Evolutionary conservation across 257 asterid species (phyloP), one percentile per base, ranked within the genome.

Genomic region (Ilex aquifolium): DNA sequence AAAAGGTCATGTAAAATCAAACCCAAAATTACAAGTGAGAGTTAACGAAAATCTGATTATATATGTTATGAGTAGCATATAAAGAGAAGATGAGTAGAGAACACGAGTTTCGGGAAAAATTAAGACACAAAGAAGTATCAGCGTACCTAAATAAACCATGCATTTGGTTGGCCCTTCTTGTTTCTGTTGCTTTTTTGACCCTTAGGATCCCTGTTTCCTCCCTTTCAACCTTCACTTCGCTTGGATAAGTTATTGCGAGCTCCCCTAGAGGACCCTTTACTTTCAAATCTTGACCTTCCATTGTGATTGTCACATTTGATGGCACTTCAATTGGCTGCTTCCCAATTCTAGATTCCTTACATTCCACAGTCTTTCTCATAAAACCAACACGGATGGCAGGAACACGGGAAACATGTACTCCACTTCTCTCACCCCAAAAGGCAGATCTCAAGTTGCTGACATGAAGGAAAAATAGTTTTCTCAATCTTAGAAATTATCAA

Each of bases 301-400:
- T 70, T 3, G 68, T 75, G 55, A 92, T 72, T 7, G 83, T 70
- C 71, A 87, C 99, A 72, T 77, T 87, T 39, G 97, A 72, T 13
- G 99, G 99, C 49, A 93, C 90, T 31, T 71, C 10, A 70, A 93
- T 87, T 7, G 90, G 97, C 68, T 93, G 97, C 87, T 93, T 93
- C 40, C 97, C 96, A 12, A 93, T 90, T 77, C 99, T 87, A 31
- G 99, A 93, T 66, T 93, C 99, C 79, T 93, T 93, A 75, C 96
- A 93, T 73, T 80, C 95, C 65, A 87, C 84, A 21, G 39, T 61
- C 75, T 70, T 85, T 31, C 86, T 76, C 76, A 78, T 70, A 10
- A 65, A 74, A 39, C 67, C 77, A 52, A 64, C 68, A 31, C 80
- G 76, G 40, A 69, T 65, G 14, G 64, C 31, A 48, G 80, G 59